Conservation (phyloP, 1,284 basidiomycete genomes). For the Prillingera fragicola region DNA sequence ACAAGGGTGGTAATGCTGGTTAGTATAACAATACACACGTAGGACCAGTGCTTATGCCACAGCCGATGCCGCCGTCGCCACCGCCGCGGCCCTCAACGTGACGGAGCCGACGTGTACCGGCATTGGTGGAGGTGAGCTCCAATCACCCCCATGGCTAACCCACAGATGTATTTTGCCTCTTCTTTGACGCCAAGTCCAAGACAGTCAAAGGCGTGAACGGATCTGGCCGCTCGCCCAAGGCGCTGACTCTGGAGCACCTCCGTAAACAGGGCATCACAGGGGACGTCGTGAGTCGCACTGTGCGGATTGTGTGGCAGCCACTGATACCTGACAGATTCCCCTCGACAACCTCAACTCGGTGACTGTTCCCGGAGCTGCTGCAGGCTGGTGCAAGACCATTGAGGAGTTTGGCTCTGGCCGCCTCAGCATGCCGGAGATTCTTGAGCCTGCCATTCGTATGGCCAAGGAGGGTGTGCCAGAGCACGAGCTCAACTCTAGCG, state of each 20-base stretch:
- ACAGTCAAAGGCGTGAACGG: slow-evolving; percentile 59
- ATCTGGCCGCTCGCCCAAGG: slow-evolving; percentile 70
- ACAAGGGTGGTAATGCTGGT: slow-evolving; percentile 84
- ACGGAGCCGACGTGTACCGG: slow-evolving; percentile 59
- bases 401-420: slow-evolving; percentile 77
- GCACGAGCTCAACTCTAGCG: slow-evolving; percentile 61
- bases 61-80: slow-evolving; percentile 71
- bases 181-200: slow-evolving; percentile 76
- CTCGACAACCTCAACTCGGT: slow-evolving; percentile 74
- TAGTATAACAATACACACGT: neutral
- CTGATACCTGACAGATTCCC: slow-evolving; percentile 53
- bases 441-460: slow-evolving; percentile 76
- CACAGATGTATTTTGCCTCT: slow-evolving; percentile 80
- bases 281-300: slow-evolving; percentile 34
- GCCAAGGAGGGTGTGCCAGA: slow-evolving; percentile 66
- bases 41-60: neutral
- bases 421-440: slow-evolving; percentile 69
- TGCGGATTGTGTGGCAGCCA: neutral
- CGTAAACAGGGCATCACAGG: slow-evolving; percentile 65
- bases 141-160: neutral
- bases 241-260: slow-evolving; percentile 68
- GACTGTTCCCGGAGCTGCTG: slow-evolving; percentile 89
- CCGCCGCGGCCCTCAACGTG: slow-evolving; percentile 78
- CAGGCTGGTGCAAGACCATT: slow-evolving; percentile 87
- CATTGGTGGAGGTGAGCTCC: slow-evolving; percentile 50